These are phyloP conservation scores for Globisporangium ultimum DNA, from an alignment of 352 stramenopile species.

Conservation along the genomic window DNA sequence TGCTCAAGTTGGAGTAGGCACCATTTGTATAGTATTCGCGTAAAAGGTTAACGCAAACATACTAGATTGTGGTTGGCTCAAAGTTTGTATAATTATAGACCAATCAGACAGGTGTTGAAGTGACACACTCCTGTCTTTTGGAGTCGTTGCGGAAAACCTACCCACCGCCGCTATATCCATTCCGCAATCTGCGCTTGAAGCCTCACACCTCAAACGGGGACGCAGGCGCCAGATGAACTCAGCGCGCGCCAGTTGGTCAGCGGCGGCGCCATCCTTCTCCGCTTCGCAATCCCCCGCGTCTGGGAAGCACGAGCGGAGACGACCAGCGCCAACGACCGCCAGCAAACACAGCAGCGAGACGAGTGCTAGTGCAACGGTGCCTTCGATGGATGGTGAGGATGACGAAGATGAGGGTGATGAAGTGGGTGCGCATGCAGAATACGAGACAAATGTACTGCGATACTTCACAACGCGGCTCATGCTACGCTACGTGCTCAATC, in stretches of 20 bases:
- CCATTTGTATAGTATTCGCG: no score
- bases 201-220: no score
- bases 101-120: no score
- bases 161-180: no score
- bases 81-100: no score
- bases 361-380: background rate
- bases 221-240: background rate
- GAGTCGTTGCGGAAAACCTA: no score
- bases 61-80: no score
- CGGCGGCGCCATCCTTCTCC: background rate
- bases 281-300: background rate
- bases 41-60: no score
- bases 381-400: background rate
- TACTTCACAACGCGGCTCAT: constrained; percentile 32
- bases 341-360: background rate
- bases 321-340: background rate
- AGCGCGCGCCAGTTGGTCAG: background rate
- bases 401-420: background rate
- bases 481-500: constrained; percentile 18
- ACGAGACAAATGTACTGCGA: constrained; percentile 30
- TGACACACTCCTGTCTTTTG: no score
- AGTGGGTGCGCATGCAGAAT: constrained; percentile 6
- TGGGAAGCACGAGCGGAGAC: background rate
- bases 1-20: no score
- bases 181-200: no score